These are phyloP conservation scores for Mortierella sp. DNA, from an alignment of 371 early-diverging fungal species.

Conservation along the genomic window DNA sequence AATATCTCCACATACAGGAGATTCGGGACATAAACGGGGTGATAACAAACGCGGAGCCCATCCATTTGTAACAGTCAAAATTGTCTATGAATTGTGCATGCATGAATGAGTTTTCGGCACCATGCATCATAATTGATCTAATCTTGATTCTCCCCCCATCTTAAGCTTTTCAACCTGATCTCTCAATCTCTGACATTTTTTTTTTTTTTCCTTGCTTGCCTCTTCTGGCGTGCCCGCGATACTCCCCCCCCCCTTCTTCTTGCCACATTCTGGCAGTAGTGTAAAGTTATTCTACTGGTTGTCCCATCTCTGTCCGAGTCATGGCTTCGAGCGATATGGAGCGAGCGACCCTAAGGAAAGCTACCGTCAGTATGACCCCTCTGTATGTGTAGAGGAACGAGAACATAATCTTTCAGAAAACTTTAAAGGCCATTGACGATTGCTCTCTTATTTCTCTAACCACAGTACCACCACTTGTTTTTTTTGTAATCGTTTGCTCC, in stretches of 20 bases:
- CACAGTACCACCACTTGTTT: background rate
- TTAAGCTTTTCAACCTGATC: background rate
- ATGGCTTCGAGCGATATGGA: constrained; percentile 33
- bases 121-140: background rate
- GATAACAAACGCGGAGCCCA: constrained; percentile 4
- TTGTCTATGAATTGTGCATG: background rate
- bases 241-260: background rate
- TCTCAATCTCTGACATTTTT: too few species aligned
- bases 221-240: too few species aligned
- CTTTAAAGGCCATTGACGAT: background rate
- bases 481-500: background rate
- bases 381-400: constrained; percentile 16
- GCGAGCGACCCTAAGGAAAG: constrained; percentile 43
- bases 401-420: background rate
- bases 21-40: background rate
- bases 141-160: background rate
- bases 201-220: too few species aligned
- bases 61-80: background rate
- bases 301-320: background rate
- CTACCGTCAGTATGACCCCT: constrained; percentile 41
- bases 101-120: background rate
- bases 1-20: background rate
- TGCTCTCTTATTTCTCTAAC: background rate
- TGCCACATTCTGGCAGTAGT: background rate
- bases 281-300: background rate